Conservation (phyloP, 768 basidiomycete species). For the Tricholoma furcatifolium region DNA sequence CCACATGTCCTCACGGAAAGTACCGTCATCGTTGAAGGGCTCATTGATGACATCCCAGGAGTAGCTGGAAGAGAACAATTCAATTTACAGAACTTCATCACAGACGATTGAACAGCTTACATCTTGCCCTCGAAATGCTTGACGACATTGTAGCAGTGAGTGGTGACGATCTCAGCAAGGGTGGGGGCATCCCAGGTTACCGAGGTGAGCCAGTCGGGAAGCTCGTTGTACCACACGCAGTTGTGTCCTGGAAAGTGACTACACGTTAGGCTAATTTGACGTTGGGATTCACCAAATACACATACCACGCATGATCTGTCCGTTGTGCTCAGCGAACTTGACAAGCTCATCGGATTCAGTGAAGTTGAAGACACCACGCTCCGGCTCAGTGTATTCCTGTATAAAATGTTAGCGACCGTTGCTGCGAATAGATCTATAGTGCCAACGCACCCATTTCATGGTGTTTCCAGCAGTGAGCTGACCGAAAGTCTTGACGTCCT, state of each 20-base stretch:
- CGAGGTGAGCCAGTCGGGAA: conserved; percentile 47
- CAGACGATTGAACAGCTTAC: conserved; percentile 23
- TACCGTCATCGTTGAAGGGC: conserved; percentile 62
- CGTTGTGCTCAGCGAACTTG: conserved; percentile 41
- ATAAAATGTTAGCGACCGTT: no score
- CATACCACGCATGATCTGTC: conserved; percentile 43
- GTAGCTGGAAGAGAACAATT: conserved; percentile 9
- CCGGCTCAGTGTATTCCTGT: conserved; percentile 53
- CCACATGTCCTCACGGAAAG: conserved; percentile 52
- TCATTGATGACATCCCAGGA: conserved; percentile 49
- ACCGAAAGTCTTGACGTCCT: conserved; percentile 37
- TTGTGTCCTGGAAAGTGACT: conserved; percentile 33
- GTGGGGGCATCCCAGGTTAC: conserved; percentile 41
- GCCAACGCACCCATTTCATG: conserved; percentile 52
- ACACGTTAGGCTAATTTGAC: neutral
- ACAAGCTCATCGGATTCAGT: conserved; percentile 41
- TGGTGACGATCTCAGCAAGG: conserved; percentile 43
- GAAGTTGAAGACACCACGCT: conserved; percentile 46
- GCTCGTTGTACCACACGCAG: conserved; percentile 52
- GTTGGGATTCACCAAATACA: neutral
- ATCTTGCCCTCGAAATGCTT: conserved; percentile 53
- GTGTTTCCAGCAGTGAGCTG: conserved; percentile 49
- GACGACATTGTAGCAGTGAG: conserved; percentile 50
- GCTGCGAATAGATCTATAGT: no score
- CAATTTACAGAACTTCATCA: neutral